Evolutionary conservation across 495 filamentous ascomycete species (phyloP).

Genomic region (Margaritispora aquatica): DNA sequence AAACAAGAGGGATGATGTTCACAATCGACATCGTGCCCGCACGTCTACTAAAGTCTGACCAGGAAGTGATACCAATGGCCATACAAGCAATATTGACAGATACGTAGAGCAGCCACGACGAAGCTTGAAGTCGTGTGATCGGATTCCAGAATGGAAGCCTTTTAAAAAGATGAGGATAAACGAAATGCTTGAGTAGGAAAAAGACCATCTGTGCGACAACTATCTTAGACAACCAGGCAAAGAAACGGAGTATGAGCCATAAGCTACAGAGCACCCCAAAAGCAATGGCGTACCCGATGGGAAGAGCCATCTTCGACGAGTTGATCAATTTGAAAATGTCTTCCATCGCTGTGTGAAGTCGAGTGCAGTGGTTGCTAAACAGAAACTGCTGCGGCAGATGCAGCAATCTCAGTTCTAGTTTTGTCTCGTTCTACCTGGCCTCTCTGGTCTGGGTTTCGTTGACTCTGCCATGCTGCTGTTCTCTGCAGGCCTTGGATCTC

Average conservation of each 20-base stretch:
- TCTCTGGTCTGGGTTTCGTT: not conserved
- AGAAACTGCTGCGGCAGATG: not conserved
- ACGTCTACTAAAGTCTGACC: not conserved
- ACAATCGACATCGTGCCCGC: not conserved
- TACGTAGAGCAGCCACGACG: not conserved
- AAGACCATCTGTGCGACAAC: not conserved
- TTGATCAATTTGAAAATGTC: not conserved
- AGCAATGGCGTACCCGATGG: not conserved
- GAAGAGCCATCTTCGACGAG: not conserved
- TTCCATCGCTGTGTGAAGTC: not conserved
- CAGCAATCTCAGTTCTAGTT: not conserved
- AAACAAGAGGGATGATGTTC: not conserved
- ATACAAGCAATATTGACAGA: not conserved
- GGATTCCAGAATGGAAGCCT: not conserved
- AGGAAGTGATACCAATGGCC: not conserved
- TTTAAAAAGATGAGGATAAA: not conserved
- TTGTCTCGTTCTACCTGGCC: not conserved
- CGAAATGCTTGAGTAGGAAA: not conserved
- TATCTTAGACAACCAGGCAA: not conserved
- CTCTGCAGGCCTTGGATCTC: not conserved
- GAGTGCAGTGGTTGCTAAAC: not conserved
- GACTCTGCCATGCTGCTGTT: not conserved
- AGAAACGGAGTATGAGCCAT: not conserved
- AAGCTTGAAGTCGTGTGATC: not conserved
- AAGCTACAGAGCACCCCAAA: not conserved